Evolutionary conservation across 192 early-diverging fungal species (phyloP).

Genomic region (Rhizophlyctis rosea): DNA sequence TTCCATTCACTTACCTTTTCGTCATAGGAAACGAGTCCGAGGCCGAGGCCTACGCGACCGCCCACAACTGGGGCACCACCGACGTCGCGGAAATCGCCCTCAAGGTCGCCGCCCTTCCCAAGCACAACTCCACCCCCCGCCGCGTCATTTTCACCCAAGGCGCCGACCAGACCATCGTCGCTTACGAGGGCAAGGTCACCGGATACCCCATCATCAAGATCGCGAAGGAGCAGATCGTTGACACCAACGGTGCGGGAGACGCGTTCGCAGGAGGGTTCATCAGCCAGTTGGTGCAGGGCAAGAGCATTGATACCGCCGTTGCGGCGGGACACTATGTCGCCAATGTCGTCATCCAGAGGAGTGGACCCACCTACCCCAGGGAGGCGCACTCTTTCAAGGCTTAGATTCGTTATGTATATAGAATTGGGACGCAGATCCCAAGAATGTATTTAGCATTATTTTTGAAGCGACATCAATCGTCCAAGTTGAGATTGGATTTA

Average conservation of each 20-base stretch:
- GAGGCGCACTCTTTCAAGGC: constrained; percentile 35
- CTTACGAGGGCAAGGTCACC: constrained; percentile 45
- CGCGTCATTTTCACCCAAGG: constrained; percentile 94
- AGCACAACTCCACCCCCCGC: constrained; percentile 72
- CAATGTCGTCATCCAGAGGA: constrained; percentile 72
- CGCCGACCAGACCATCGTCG: constrained; percentile 67
- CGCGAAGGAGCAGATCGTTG: constrained; percentile 78
- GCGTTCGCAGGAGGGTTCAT: constrained; percentile 95
- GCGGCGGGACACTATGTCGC: constrained; percentile 91
- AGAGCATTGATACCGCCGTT: constrained; percentile 62
- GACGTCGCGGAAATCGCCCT: constrained; percentile 82
- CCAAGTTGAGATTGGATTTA: too few relatives aligned
- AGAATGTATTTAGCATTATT: too few relatives aligned
- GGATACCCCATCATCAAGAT: constrained; percentile 62
- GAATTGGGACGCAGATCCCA: too few relatives aligned
- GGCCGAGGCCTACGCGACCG: constrained; percentile 76
- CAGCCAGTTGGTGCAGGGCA: constrained; percentile 74
- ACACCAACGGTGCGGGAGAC: constrained; percentile 98
- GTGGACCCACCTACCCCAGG: constrained; percentile 51
- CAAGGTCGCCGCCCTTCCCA: constrained; percentile 79
- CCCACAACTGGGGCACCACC: constrained; percentile 65
- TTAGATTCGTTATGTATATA: too few relatives aligned
- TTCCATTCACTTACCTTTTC: background rate
- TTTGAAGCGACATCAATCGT: too few relatives aligned
- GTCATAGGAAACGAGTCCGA: constrained; percentile 80